A percentile compares a stretch with the other conserved stretches of the same genome.
phyloP scores from a whole-genome alignment of 169 alveolate species.

The Babesia sp. region DNA sequence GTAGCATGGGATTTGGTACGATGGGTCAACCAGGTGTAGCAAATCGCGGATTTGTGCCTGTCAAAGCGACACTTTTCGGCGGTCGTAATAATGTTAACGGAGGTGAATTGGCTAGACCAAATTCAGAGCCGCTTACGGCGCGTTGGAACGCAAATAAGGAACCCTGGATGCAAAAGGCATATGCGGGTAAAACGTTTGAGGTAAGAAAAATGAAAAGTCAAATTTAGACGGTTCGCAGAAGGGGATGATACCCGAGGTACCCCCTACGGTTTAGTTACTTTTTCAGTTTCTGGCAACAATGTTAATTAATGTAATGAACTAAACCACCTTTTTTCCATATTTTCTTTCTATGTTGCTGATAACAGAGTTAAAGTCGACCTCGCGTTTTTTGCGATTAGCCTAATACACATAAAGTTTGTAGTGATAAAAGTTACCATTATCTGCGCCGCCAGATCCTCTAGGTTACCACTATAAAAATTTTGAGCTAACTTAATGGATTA shows the following conservation, averaged over 20 bases:
- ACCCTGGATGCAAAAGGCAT: conserved; percentile 69
- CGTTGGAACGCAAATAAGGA: conserved; percentile 35
- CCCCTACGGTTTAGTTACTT: conserved; percentile 50
- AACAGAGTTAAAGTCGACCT: conserved; percentile 31
- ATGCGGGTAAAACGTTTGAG: conserved; percentile 39
- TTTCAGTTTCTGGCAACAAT: conserved; percentile 31
- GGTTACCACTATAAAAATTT: conserved; percentile 10
- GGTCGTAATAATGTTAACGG: neutral
- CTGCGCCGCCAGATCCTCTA: conserved; percentile 62
- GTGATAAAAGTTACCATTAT: conserved; percentile 18
- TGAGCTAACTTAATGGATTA: neutral
- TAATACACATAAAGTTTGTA: neutral
- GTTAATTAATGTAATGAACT: neutral
- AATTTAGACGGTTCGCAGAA: neutral
- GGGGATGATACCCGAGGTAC: conserved; percentile 66
- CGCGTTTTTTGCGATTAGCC: conserved; percentile 63
- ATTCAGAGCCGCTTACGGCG: conserved; percentile 12
- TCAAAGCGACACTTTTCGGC: neutral
- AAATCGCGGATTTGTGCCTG: neutral
- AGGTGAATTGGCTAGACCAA: neutral
- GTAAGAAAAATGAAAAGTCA: conserved; percentile 9
- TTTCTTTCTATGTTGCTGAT: conserved; percentile 45
- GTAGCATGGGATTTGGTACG: neutral
- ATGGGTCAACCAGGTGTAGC: neutral
- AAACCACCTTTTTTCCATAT: conserved; percentile 29